Percentiles rank a stretch among this genome's conserved stretches.
These are phyloP conservation scores for Gomphus bonarii DNA, from an alignment of 1,284 basidiomycete species.

Conservation along the genomic window DNA sequence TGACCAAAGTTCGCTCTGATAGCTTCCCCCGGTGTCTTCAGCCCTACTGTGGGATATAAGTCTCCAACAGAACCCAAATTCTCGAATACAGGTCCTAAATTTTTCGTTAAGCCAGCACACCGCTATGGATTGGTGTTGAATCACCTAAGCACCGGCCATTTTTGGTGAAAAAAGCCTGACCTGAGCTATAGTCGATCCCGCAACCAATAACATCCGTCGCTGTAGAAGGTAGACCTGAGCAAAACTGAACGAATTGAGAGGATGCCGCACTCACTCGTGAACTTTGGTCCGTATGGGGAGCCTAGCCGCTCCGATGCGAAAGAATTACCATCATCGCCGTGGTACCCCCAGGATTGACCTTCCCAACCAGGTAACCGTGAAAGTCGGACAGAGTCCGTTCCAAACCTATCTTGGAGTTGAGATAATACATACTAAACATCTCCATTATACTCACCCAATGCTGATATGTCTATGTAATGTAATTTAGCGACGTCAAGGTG, in stretches of 20 bases:
- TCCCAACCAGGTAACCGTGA: conserved; percentile 86
- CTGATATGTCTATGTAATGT: conserved; percentile 57
- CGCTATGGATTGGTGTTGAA: conserved; percentile 12
- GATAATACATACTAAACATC: neutral
- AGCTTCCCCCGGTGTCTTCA: conserved; percentile 66
- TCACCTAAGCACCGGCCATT: conserved; percentile 73
- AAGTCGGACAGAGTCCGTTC: conserved; percentile 42
- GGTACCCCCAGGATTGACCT: conserved; percentile 84
- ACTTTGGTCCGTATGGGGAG: conserved; percentile 64
- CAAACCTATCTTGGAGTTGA: conserved; percentile 31
- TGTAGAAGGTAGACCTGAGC: conserved; percentile 22
- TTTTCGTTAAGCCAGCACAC: conserved; percentile 5
- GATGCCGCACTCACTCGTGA: conserved; percentile 44
- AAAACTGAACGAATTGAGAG: conserved; percentile 2
- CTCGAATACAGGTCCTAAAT: conserved; percentile 57
- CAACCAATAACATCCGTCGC: conserved; percentile 82
- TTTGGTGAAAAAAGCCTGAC: conserved; percentile 82
- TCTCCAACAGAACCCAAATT: conserved; percentile 53
- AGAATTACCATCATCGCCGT: conserved; percentile 82
- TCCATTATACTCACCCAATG: conserved; percentile 39
- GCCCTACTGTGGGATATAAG: conserved; percentile 78
- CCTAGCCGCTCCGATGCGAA: conserved; percentile 70
- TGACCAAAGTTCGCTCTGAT: conserved; percentile 82
- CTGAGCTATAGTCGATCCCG: conserved; percentile 77
- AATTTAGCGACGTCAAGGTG: conserved; percentile 10